A percentile compares a stretch with the other conserved stretches of the same genome.
These are phyloP conservation scores for Chlorella sp. DNA, from an alignment of 139 green algal species.

Conservation along the genomic window DNA sequence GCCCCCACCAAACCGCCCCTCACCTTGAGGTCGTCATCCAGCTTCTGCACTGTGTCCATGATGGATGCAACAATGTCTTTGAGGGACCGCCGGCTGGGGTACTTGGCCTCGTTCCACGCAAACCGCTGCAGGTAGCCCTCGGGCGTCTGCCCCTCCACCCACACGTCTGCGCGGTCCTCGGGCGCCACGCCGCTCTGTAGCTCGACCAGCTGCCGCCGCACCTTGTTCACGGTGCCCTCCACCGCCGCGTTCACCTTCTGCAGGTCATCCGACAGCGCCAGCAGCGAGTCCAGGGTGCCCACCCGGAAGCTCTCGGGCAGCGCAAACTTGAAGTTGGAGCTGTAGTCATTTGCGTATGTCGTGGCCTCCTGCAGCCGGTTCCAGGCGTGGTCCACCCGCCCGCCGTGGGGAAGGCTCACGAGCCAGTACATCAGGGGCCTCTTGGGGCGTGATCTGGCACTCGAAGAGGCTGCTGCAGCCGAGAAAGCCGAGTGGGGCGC, in stretches of 20 bases:
- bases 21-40: constrained; percentile 99
- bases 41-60: constrained; percentile 80
- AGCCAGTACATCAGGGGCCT: constrained; percentile 78
- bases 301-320: constrained; percentile 88
- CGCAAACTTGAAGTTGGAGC: constrained; percentile 75
- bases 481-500: too few relatives aligned
- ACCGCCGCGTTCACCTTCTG: constrained; percentile 80
- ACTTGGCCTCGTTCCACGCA: constrained; percentile 97
- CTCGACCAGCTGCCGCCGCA: constrained; percentile 79
- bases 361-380: constrained; percentile 78
- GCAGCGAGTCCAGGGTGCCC: constrained; percentile 94
- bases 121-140: constrained; percentile 87
- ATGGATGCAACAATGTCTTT: constrained; percentile 93
- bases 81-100: constrained; percentile 84
- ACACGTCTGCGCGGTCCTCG: constrained; percentile 54
- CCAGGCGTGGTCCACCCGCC: constrained; percentile 71
- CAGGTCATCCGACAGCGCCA: constrained; percentile 94
- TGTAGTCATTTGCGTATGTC: constrained; percentile 60
- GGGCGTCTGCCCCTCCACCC: constrained; percentile 73
- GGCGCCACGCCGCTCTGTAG: constrained; percentile 43
- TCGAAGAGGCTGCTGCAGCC: too few relatives aligned
- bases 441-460: too few relatives aligned
- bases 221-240: constrained; percentile 90
- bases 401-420: constrained; percentile 66
- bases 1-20: not conserved